These are phyloP conservation scores for Capronia epimyces DNA, from an alignment of 2,329 filamentous ascomycete genomes.

Conservation along the genomic window DNA sequence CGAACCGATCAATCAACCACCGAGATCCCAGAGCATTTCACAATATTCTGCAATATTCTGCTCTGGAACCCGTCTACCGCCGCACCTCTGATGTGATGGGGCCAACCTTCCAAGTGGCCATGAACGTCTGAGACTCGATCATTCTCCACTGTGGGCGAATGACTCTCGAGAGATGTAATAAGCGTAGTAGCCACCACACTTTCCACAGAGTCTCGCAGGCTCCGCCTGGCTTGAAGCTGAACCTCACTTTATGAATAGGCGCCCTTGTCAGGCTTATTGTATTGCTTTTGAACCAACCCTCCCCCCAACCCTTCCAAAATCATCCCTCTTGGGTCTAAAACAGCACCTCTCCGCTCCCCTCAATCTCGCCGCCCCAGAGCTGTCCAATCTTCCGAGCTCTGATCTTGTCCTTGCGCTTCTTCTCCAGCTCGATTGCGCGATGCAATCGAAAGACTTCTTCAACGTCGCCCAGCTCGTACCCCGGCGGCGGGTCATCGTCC, in stretches of 20 bases:
- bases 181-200: too few relatives aligned
- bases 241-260: too few relatives aligned
- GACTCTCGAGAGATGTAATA: too few relatives aligned
- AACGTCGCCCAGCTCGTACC: slow-evolving; percentile 61
- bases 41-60: slow-evolving; percentile 55
- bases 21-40: slow-evolving; percentile 42
- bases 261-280: too few relatives aligned
- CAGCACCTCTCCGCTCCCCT: slow-evolving; percentile 70
- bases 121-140: too few relatives aligned
- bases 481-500: slow-evolving; percentile 76
- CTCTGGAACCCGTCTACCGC: slow-evolving; percentile 24
- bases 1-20: background rate
- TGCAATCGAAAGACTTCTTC: slow-evolving; percentile 67
- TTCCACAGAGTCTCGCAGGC: too few relatives aligned
- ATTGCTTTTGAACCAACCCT: too few relatives aligned
- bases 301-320: too few relatives aligned
- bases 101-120: background rate
- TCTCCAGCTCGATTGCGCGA: slow-evolving; percentile 62
- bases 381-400: slow-evolving; percentile 65
- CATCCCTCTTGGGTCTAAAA: too few relatives aligned
- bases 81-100: slow-evolving; percentile 1
- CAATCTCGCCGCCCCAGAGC: slow-evolving; percentile 75
- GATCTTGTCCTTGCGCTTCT: slow-evolving; percentile 68
- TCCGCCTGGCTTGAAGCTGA: too few relatives aligned
- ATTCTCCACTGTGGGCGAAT: too few relatives aligned